These are phyloP conservation scores for Chrysosporium keratinophilum DNA, from an alignment of 2,329 filamentous ascomycete species.

Conservation along the genomic window DNA sequence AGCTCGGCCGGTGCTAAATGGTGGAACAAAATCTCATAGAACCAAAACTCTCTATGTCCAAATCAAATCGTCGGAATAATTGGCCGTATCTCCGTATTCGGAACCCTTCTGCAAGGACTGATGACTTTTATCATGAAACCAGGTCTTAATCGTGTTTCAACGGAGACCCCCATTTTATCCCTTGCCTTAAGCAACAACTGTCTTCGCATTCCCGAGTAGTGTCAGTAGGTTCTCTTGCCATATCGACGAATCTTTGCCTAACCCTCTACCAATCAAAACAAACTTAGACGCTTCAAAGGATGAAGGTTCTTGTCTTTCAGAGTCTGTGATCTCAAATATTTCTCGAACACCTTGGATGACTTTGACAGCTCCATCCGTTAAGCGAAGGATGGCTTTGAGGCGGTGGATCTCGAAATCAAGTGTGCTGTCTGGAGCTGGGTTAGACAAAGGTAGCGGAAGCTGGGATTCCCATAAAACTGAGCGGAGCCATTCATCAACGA, in stretches of 20 bases:
- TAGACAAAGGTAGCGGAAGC: constrained; percentile 20
- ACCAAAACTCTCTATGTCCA: no score
- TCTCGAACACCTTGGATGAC: constrained; percentile 88
- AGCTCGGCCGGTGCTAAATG: no score
- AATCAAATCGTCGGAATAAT: no score
- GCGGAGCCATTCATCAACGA: constrained; percentile 71
- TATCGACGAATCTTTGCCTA: constrained; percentile 25
- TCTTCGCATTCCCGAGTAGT: background rate
- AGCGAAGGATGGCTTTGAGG: constrained; percentile 66
- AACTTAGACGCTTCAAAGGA: constrained; percentile 32
- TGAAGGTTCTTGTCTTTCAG: constrained; percentile 19
- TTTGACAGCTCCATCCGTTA: constrained; percentile 52
- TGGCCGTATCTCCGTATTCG: no score
- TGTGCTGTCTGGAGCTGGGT: constrained; percentile 11
- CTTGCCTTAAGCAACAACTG: background rate
- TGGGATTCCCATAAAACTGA: constrained; percentile 67
- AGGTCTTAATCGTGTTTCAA: background rate
- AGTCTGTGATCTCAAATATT: constrained; percentile 80
- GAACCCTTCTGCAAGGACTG: no score
- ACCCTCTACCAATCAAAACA: constrained; percentile 39
- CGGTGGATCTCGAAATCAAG: constrained; percentile 69
- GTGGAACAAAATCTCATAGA: no score
- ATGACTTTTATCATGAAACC: background rate
- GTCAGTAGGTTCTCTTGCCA: constrained; percentile 29
- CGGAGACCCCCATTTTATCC: background rate